Base-by-base conservation (phyloP, 352 stramenopile genomes). In the Pythium insidiosum region DNA sequence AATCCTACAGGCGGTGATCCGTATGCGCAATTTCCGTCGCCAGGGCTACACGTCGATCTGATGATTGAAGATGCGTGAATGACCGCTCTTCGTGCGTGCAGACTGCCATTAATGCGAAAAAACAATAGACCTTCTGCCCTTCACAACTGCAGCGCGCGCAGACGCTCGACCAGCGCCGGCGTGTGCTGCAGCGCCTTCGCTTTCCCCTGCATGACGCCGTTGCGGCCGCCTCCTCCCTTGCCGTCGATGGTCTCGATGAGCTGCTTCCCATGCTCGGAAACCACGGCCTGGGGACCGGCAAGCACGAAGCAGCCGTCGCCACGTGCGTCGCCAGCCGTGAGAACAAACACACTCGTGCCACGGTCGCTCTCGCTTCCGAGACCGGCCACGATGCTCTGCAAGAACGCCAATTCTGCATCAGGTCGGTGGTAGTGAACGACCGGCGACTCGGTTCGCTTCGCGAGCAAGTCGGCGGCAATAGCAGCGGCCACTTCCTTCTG, bases 151-250 rank as follows among this genome's bases (percentile, higher is more conserved):
- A 84, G 45, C 34, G 71, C 44, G 24, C 68, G 26, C 9, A 90
- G 58, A 46, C 78, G 68, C 6, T 49, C 62, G 4, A 68, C 47
- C 5, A 86, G 46, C n/a, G 48, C 43, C 23, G 63, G 47, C 4
- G 85, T 30, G n/a, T 83, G 79, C 19, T 47, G 39, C 26, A 90
- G 41, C 1, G 47, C 51, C 49, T 84, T 81, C 9, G 73, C 77
- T 56, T 91, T 91, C 23, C 81, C 81, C 52, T 94, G 81, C 29
- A 91, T 68, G 16, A 88, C 50, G 6, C 75, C 69, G 43, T 77
- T 78, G 52, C 86, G 88, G 36, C 76, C 75, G 25, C 75, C 73
- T 6, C 80, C 80, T 22, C 80, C 77, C 38, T 88, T 90, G 38
- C 64, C 80, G 10, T 80, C 73, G 39, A 93, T 85, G 11, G 79